These are phyloP conservation scores for Solanum tarijense DNA, from an alignment of 257 asterid genomes.

Conservation along the genomic window DNA sequence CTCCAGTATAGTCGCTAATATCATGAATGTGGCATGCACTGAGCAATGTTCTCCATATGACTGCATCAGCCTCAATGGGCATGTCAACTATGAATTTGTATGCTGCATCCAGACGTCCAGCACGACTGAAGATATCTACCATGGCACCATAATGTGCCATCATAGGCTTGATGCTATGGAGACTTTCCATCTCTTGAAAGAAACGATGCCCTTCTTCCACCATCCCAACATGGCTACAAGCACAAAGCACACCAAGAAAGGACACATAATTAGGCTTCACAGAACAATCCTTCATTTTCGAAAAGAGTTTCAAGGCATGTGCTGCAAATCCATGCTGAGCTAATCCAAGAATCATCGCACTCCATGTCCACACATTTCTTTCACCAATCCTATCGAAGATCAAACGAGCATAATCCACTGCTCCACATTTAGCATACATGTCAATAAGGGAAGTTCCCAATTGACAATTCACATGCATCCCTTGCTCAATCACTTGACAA, in stretches of 20 bases:
- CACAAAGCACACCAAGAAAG: conserved; percentile 71
- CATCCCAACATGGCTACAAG: conserved; percentile 72
- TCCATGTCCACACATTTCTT: conserved; percentile 80
- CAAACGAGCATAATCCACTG: conserved; percentile 33
- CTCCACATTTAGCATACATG: conserved; percentile 74
- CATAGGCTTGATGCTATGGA: conserved; percentile 41
- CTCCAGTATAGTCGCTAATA: conserved; percentile 29
- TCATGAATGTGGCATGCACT: conserved; percentile 68
- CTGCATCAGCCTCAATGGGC: conserved; percentile 57
- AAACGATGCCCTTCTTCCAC: conserved; percentile 39
- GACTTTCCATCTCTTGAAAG: conserved; percentile 46
- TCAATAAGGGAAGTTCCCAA: conserved; percentile 70
- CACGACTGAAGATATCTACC: conserved; percentile 68
- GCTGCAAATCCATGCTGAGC: conserved; percentile 65
- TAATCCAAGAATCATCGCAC: conserved; percentile 66
- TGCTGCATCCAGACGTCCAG: conserved; percentile 60
- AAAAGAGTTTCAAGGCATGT: conserved; percentile 37
- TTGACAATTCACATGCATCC: conserved; percentile 41
- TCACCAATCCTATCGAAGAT: conserved; percentile 36
- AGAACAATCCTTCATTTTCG: conserved; percentile 24
- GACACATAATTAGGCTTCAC: conserved; percentile 56
- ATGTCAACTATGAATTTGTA: conserved; percentile 33
- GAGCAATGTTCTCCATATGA: conserved; percentile 70
- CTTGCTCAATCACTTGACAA: conserved; percentile 48
- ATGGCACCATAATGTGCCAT: conserved; percentile 63